phyloP scores from a whole-genome alignment of 768 basidiomycete species.

The Sarcodon aspratus region DNA sequence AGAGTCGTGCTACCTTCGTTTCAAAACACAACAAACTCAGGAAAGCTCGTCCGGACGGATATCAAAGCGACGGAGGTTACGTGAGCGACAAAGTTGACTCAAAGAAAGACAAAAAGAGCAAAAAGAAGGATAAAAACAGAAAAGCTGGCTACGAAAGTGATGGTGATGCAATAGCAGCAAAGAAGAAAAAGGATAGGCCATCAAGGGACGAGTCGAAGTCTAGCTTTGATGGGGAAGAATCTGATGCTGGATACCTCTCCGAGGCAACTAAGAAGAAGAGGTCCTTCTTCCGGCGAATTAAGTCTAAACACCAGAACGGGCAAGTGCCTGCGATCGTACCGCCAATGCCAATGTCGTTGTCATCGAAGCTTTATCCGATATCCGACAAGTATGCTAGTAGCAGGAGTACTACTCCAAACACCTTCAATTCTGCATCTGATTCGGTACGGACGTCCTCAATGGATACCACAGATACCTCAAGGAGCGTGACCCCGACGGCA shows the following conservation, averaged over 20 bases:
- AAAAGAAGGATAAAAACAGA: conserved; percentile 11
- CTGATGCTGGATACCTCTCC: conserved; percentile 19
- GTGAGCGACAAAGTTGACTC: conserved; percentile 28
- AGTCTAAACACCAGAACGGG: conserved; percentile 3
- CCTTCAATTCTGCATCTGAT: neutral
- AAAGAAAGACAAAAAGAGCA: conserved; percentile 18
- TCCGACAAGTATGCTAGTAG: neutral
- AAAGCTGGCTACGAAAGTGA: conserved; percentile 23
- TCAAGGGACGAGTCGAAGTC: conserved; percentile 8
- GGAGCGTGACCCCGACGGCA: neutral
- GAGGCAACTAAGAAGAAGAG: conserved; percentile 20
- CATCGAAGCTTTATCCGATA: neutral
- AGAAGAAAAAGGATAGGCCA: conserved; percentile 15
- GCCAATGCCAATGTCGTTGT: neutral
- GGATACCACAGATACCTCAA: neutral
- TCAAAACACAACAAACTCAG: conserved; percentile 23
- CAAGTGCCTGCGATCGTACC: neutral
- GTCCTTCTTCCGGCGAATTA: conserved; percentile 12
- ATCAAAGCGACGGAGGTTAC: conserved; percentile 44
- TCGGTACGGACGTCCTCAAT: neutral
- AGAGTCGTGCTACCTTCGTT: conserved; percentile 4
- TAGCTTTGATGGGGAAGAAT: conserved; percentile 12
- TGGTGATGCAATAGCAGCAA: conserved; percentile 5
- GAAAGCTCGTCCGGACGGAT: conserved; percentile 34
- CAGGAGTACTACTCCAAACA: neutral